Base-by-base conservation (phyloP, 2,329 filamentous ascomycete genomes). In the Metarhizium brunneum region DNA sequence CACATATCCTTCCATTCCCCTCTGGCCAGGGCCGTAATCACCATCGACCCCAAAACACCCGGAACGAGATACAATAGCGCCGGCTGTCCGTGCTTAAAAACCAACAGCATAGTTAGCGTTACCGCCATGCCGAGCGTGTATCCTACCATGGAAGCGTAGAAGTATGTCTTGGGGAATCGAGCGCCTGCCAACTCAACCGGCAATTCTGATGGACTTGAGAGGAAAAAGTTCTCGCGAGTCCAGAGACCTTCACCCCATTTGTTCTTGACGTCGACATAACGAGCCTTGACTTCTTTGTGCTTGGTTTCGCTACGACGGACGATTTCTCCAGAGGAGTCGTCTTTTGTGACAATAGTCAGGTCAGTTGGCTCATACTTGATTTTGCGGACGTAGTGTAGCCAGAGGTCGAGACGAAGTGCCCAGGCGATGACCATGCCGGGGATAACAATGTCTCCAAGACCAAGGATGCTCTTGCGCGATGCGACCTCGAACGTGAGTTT, bases 1-100 rank as follows among this genome's bases (percentile, higher is more conserved):
- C 88, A 95, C 82, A 97, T 86, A 47, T 84, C 71, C 52, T 75
- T 76, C 2, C 92, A 60, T 65, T 97, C 91, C 2, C 90, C 87
- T 11, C 85, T 82, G 18, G 79, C 67, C 4, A 85, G 62, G 0
- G 87, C 92, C 2, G 88, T 94, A 3, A 84, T 69, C 87, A 90
- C 95, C 1, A 94, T 67, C 1, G 86, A 81, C 1, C 81, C 76
- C 5, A 96, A 73, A 0, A 97, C 90, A 0, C 88, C 86, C 0
- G 92, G 92, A 0, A 97, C 94, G 6, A 99, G 82, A 67, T 97
- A 97, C 14, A 99, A 75, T 36, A 99, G 77, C 7, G 94, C 92
- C 0, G 92, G 92, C 67, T 99, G 92, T 2, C 89, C 90, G 59
- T 90, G 90, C 50, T 86, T 80, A 65, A 84, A 94, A 10, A 90